Evolutionary conservation across 257 asterid genomes (phyloP).

Genomic region (Penstemon newberryi): DNA sequence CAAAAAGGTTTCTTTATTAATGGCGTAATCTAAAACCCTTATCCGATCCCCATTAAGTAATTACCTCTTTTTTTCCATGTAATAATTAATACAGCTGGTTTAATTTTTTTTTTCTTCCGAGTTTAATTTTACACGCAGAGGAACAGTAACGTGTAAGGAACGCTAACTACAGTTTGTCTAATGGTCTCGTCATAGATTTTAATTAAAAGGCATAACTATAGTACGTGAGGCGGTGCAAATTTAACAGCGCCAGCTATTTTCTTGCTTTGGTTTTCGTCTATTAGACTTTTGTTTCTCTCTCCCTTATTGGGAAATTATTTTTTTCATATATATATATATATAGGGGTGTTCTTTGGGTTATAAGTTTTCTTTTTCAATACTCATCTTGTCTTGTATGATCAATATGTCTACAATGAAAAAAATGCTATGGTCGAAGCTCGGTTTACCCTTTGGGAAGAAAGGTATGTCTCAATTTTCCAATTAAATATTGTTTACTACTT

Average conservation of each 20-base stretch:
- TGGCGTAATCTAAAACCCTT: neutral
- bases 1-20: no score
- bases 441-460: constrained; percentile 31
- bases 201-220: constrained; percentile 5
- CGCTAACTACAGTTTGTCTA: constrained; percentile 25
- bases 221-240: constrained; percentile 27
- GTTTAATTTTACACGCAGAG: constrained; percentile 29
- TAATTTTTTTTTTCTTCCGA: neutral
- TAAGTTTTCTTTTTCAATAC: neutral
- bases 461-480: constrained; percentile 34
- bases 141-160: constrained; percentile 41
- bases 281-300: constrained; percentile 3
- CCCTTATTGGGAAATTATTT: neutral
- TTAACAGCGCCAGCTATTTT: constrained; percentile 27
- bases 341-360: neutral
- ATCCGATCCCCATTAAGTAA: neutral
- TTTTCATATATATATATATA: constrained; percentile 18
- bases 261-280: constrained; percentile 3
- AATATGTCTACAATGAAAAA: constrained; percentile 27
- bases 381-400: neutral
- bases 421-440: constrained; percentile 31
- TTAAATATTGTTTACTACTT: neutral
- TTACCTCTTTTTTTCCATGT: constrained; percentile 31
- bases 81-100: neutral
- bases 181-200: neutral